These are phyloP conservation scores for Xanthoparmelia taractica DNA, from an alignment of 495 filamentous ascomycete species.

Conservation along the genomic window DNA sequence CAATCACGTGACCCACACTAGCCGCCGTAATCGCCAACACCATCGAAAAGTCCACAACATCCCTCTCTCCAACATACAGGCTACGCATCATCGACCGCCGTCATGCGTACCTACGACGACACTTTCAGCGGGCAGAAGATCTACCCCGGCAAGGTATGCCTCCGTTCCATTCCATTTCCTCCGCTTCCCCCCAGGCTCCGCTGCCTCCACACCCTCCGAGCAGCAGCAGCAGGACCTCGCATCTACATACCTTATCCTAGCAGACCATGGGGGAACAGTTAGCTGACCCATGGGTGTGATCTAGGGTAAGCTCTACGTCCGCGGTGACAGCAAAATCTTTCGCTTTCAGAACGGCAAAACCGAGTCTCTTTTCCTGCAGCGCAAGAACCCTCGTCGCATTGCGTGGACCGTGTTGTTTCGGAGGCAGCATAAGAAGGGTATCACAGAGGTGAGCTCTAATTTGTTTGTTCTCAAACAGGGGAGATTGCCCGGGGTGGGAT, in stretches of 20 bases:
- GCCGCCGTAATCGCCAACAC: slow-evolving; percentile 10
- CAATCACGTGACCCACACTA: slow-evolving; percentile 22
- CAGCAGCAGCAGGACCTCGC: not conserved
- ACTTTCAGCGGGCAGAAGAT: slow-evolving; percentile 96
- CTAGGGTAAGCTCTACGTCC: slow-evolving; percentile 97
- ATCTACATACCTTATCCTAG: not conserved
- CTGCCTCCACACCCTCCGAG: not conserved
- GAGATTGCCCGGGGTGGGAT: not conserved
- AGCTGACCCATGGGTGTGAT: slow-evolving; percentile 10
- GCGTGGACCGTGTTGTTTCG: slow-evolving; percentile 97
- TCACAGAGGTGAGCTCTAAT: slow-evolving; percentile 81
- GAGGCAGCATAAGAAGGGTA: slow-evolving; percentile 99
- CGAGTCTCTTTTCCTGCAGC: slow-evolving; percentile 98
- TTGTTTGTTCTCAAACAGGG: no score
- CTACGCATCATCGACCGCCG: slow-evolving; percentile 43
- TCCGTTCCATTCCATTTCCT: slow-evolving; percentile 9
- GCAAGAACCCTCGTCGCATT: slow-evolving; percentile 99
- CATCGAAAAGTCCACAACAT: slow-evolving; percentile 2
- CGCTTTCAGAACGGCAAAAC: slow-evolving; percentile 99
- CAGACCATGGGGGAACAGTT: not conserved
- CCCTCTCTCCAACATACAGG: not conserved
- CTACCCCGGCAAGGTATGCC: slow-evolving; percentile 95
- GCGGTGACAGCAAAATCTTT: slow-evolving; percentile 99
- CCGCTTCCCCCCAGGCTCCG: not conserved
- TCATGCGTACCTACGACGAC: slow-evolving; percentile 98